Evolutionary conservation across 768 basidiomycete species (phyloP), one percentile per base, ranked within the genome.

Genomic region (Cubamyces lactineus): DNA sequence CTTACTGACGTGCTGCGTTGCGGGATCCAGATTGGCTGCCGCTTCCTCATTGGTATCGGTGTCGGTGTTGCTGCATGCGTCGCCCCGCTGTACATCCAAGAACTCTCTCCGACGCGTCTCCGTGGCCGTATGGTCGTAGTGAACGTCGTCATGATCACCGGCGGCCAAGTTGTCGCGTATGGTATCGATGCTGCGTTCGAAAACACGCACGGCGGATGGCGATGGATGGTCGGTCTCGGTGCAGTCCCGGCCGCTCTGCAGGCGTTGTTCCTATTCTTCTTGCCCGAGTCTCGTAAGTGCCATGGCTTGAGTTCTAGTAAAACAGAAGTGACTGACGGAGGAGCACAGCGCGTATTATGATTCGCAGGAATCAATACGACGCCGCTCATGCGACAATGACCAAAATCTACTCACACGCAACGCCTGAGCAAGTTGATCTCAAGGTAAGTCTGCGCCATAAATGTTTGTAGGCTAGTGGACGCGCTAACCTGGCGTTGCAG

Each of bases 211-310:
- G 75, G 80, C 3, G 92, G 92, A 2, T 94, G 92, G 92, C 77
- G 92, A 53, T 93, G 85, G 85, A 90, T 92, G 88, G 88, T 91
- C 16, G 92, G 89, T 3, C 75, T 93, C 2, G 89, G 91, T 15
- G 83, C 84, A 1, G 76, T 89, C 2, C 89, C 89, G 1, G 86
- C 89, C 1, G 86, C 74, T 2, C 59, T 91, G 5, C 91, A 92
- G 68, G 77, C 87, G 40, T 46, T 80, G 3, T 74, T 86, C 56
- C 69, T 92, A 53, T 76, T 84, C 57, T 85, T 88, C 70, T 77
- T 92, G 3, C 92, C 92, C 2, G 92, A 94, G 73, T 88, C 88
- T 50, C 92, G 89, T 90, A 62, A 71, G 87, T 79, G 6, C 8
- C 34, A 34, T 21, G 2, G 21, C 15, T 21, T 13, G 7, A 8